phyloP scores from a whole-genome alignment of 2,329 filamentous ascomycete genomes.

The Diaporthe sp. region DNA sequence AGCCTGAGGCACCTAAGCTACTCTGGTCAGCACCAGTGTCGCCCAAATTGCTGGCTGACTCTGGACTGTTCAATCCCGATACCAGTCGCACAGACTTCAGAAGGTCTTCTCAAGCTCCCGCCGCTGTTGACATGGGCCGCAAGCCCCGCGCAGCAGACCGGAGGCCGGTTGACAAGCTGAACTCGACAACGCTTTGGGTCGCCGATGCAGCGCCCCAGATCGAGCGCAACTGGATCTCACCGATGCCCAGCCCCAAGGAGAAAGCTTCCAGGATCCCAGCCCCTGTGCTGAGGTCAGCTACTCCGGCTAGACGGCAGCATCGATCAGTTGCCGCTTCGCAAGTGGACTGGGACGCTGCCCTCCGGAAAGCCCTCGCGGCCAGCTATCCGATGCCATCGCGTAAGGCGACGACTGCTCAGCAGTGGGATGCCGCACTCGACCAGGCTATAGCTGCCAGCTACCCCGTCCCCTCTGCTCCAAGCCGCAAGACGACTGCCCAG shows the following conservation, averaged over 20 bases:
- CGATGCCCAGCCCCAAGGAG: constrained; percentile 19
- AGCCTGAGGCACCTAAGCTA: background rate
- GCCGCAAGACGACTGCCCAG: background rate
- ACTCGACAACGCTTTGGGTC: constrained; percentile 49
- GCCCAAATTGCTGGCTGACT: constrained; percentile 25
- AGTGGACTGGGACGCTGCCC: constrained; percentile 54
- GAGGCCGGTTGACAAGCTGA: constrained; percentile 47
- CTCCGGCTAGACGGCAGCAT: constrained; percentile 46
- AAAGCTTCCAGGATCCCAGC: background rate
- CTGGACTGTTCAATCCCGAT: constrained; percentile 48
- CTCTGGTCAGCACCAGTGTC: constrained; percentile 44
- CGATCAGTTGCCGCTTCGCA: constrained; percentile 28
- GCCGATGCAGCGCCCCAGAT: constrained; percentile 16
- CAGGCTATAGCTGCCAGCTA: constrained; percentile 38
- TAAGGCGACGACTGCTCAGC: constrained; percentile 38
- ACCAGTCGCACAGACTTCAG: constrained; percentile 47
- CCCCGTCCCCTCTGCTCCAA: background rate
- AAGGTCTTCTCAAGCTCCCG: constrained; percentile 50
- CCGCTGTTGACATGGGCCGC: constrained; percentile 50
- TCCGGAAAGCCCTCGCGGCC: constrained; percentile 53
- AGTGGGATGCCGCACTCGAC: constrained; percentile 30
- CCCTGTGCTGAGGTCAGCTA: background rate
- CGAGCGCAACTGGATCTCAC: constrained; percentile 49
- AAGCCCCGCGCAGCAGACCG: constrained; percentile 46
- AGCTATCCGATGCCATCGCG: constrained; percentile 48